Evolutionary conservation across 495 filamentous ascomycete species (phyloP), one percentile per base, ranked within the genome.

Genomic region (Hypoxylon perforatum): DNA sequence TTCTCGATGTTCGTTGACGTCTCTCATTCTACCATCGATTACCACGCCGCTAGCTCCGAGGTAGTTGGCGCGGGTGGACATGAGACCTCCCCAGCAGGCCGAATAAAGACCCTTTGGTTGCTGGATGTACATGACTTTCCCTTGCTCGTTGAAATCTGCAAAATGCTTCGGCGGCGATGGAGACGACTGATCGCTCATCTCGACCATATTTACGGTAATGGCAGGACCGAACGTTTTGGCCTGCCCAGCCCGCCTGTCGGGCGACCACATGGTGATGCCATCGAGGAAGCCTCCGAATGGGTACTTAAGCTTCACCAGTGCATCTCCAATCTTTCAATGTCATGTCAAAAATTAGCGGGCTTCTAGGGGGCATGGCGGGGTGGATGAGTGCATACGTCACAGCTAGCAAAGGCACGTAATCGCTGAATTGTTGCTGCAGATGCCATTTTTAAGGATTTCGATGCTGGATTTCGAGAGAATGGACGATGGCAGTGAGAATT

Each of bases 11-110:
- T 88, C 87, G 45, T 85, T 77, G 5, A 89, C 51, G 60, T 89
- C 87, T 8, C 87, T 75, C 54, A 88, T 79, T 3, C 83, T 76
- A 4, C 87, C 86, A 63, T 89, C 86, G 48, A 89, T 82, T 4
- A 89, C 76, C 0, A 75, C 77, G 0, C 79, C 80, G 0, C 74
- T 74, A 4, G 79, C 80, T 1, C 76, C 76, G 33, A 80, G 79
- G 11, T 79, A 79, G 53, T 80, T 68, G 17, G 86, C 86, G 12
- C 85, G 76, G 0, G 77, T 80, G 19, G 80, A 82, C 86, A 89
- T 88, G 9, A 89, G 74, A 1, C 86, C 85, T 19, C 86, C 86
- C 63, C 84, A 89, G 64, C 58, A 62, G 7, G 59, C 47, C 7
- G 59, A 63, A 18, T 39, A 36, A 2, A 54, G 35, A 28, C 49